phyloP scores from a whole-genome alignment of 179 eudicot species.

The Monotropa hypopitys region DNA sequence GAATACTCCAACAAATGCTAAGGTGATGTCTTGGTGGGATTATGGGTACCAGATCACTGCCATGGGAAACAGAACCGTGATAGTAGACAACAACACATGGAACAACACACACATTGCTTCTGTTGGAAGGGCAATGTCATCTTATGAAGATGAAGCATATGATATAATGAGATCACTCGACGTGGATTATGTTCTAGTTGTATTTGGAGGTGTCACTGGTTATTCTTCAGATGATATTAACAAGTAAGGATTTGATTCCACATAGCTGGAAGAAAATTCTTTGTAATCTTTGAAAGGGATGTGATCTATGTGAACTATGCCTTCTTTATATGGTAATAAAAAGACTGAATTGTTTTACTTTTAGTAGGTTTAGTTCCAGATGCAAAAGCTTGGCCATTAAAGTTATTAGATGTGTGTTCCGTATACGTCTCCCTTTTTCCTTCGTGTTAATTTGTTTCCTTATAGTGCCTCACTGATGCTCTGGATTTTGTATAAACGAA shows the following conservation, averaged over 20 bases:
- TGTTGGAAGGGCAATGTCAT: conserved; percentile 96
- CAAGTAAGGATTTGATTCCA: conserved; percentile 38
- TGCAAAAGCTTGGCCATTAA: background rate
- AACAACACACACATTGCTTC: conserved; percentile 98
- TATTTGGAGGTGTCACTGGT: conserved; percentile 97
- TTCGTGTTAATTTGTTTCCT: background rate
- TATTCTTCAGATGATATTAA: conserved; percentile 97
- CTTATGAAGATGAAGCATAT: conserved; percentile 92
- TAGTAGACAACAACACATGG: conserved; percentile 98
- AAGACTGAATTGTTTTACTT: background rate
- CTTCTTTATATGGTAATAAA: background rate
- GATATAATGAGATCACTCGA: conserved; percentile 92
- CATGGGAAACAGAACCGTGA: conserved; percentile 95
- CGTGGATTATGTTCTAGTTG: conserved; percentile 91
- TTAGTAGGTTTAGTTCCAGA: background rate
- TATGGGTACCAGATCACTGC: conserved; percentile 99
- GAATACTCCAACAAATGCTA: conserved; percentile 86
- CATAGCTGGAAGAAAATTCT: background rate
- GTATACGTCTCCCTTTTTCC: background rate
- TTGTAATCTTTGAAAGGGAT: background rate
- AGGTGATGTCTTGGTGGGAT: conserved; percentile 99
- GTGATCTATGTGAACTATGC: background rate
- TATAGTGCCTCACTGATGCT: too few relatives aligned
- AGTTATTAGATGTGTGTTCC: background rate
- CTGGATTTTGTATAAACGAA: too few relatives aligned